These are phyloP conservation scores for Dryadomyces sulphureus DNA, from an alignment of 2,329 filamentous ascomycete species.

Conservation along the genomic window DNA sequence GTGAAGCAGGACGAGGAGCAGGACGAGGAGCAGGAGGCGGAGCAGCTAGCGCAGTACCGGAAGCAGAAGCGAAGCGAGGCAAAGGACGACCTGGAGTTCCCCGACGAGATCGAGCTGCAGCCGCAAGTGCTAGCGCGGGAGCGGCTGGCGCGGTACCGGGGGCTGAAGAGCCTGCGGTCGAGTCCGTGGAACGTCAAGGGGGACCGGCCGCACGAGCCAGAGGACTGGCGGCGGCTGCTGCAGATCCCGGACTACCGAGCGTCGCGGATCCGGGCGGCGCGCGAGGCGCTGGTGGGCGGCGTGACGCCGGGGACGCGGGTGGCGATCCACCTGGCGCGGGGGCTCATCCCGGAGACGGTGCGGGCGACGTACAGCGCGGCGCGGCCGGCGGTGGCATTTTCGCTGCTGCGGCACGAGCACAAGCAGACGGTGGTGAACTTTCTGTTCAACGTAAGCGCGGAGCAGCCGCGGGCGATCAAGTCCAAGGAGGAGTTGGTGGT, in stretches of 20 bases:
- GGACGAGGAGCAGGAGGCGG: constrained; percentile 65
- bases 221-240: constrained; percentile 76
- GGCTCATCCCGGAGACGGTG: constrained; percentile 24
- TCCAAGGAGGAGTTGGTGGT: constrained; percentile 85
- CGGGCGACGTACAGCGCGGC: constrained; percentile 34
- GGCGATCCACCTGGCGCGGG: constrained; percentile 51
- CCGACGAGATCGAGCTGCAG: constrained; percentile 89
- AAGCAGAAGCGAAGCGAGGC: constrained; percentile 64
- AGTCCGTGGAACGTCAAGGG: constrained; percentile 83
- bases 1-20: constrained; percentile 70
- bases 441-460: constrained; percentile 71
- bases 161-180: constrained; percentile 78
- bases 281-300: constrained; percentile 80
- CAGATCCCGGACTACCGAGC: constrained; percentile 83
- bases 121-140: constrained; percentile 78
- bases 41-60: constrained; percentile 70
- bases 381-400: constrained; percentile 61
- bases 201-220: constrained; percentile 73
- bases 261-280: constrained; percentile 58
- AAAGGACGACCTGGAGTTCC: constrained; percentile 90
- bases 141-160: constrained; percentile 72
- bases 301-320: constrained; percentile 75
- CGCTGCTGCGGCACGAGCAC: constrained; percentile 83
- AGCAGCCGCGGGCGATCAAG: constrained; percentile 62
- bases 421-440: constrained; percentile 86